A percentile compares a stretch with the other conserved stretches of the same genome.
Conservation (phyloP, 1,139 yeast species). For the Scheffersomyces titani region DNA sequence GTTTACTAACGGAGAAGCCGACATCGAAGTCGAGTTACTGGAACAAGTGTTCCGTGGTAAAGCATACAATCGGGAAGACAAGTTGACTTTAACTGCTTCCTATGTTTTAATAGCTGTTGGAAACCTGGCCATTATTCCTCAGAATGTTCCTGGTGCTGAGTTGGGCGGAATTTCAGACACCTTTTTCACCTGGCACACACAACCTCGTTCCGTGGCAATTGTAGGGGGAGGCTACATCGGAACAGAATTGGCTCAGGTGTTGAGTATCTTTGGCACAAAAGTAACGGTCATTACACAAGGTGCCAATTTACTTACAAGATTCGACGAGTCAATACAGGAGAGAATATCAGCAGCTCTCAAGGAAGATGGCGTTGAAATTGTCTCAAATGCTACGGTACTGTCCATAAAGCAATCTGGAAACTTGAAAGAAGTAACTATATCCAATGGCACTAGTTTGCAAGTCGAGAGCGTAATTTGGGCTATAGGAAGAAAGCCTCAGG, state of each 20-base stretch:
- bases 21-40: neutral
- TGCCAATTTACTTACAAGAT: conserved; percentile 9
- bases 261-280: conserved; percentile 9
- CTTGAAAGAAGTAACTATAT: neutral
- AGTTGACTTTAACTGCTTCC: neutral
- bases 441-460: neutral
- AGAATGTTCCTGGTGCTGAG: neutral
- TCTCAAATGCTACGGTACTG: neutral
- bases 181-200: neutral
- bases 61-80: neutral
- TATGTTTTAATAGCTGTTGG: neutral
- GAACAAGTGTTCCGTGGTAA: neutral
- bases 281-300: conserved; percentile 10
- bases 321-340: neutral
- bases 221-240: neutral
- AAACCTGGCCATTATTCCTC: neutral
- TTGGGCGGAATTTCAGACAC: neutral
- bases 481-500: conserved; percentile 1
- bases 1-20: neutral
- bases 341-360: neutral
- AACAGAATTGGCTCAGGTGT: conserved; percentile 1
- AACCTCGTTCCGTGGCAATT: neutral
- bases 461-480: neutral
- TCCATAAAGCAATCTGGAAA: neutral
- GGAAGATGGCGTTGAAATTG: neutral